These are phyloP conservation scores for Boletellus emodensis DNA, from an alignment of 768 basidiomycete species.

Conservation along the genomic window DNA sequence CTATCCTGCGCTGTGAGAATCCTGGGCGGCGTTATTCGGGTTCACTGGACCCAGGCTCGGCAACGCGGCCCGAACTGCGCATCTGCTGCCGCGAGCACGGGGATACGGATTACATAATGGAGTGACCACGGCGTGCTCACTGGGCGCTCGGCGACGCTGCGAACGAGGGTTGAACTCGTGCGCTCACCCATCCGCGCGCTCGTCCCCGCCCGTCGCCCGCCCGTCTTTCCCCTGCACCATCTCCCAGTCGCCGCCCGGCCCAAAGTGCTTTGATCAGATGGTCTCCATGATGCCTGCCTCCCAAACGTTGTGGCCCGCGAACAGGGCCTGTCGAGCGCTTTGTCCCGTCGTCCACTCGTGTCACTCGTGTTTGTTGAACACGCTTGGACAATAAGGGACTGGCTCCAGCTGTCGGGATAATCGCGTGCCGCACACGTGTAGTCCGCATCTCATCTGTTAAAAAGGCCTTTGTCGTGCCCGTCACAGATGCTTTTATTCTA, in stretches of 20 bases:
- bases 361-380: conserved; percentile 2
- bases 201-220: neutral
- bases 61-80: neutral
- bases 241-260: neutral
- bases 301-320: neutral
- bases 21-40: conserved; percentile 12
- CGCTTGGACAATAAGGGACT: conserved; percentile 12
- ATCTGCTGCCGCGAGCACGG: too few species aligned
- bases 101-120: conserved; percentile 10
- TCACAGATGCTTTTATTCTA: conserved; percentile 22
- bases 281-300: neutral
- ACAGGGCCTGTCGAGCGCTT: conserved; percentile 11
- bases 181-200: neutral
- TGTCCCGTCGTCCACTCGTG: neutral
- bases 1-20: conserved; percentile 20
- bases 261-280: conserved; percentile 6
- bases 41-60: neutral
- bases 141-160: neutral
- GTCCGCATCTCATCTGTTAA: conserved; percentile 30
- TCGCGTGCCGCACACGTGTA: conserved; percentile 33
- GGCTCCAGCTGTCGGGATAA: conserved; percentile 19
- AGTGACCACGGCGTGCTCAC: neutral
- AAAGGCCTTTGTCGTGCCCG: conserved; percentile 17
- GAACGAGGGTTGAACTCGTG: neutral
- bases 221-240: neutral